Base-by-base conservation (phyloP, 805 yeast genomes). In the Candida caryicola region DNA sequence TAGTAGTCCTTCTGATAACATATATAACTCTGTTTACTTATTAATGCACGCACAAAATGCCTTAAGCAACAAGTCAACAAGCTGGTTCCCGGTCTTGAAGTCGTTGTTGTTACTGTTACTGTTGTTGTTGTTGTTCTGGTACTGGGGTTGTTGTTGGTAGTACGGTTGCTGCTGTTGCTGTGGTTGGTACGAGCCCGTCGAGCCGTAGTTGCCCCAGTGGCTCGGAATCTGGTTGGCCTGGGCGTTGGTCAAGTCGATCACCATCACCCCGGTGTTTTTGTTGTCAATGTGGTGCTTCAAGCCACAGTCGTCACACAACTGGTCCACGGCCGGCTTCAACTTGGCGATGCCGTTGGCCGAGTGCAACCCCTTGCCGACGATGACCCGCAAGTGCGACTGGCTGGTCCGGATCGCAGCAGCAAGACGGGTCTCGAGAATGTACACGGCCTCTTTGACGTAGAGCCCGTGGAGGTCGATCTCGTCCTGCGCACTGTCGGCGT, bases 381-480 rank as follows among this genome's bases (percentile, higher is more conserved):
- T 90, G 15, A 88, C 93, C 46, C 79, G 77, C 31, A 91, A 64
- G 34, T 74, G 77, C 2, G 74, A 60, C 54, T 86, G 93, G 38
- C 76, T 67, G 23, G 73, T 63, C 17, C 77, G 66, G 12, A 78
- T 71, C 37, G 81, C 87, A 18, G 79, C 79, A n/a, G 73, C 71
- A 34, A 91, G 74, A 41, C 98, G 73, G 43, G 76, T 78, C 49
- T 82, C 85, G 47, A 91, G 69, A 35, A 84, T 77, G 55, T 78
- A 83, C 44, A 78, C 77, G 5, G 97, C 96, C 64, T 91, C 99
- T 57, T 81, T 83, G 14, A 91, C 95, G 51, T 73, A 90, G 21
- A 91, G 66, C 0, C 99, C 99, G 60, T 91, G 99, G 37, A 91
- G 70, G 64, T 91, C 98, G 45, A 91, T 88, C 61, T 91, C 98